phyloP scores from a whole-genome alignment of 208 protist species.

The Leishmania lainsoni region DNA sequence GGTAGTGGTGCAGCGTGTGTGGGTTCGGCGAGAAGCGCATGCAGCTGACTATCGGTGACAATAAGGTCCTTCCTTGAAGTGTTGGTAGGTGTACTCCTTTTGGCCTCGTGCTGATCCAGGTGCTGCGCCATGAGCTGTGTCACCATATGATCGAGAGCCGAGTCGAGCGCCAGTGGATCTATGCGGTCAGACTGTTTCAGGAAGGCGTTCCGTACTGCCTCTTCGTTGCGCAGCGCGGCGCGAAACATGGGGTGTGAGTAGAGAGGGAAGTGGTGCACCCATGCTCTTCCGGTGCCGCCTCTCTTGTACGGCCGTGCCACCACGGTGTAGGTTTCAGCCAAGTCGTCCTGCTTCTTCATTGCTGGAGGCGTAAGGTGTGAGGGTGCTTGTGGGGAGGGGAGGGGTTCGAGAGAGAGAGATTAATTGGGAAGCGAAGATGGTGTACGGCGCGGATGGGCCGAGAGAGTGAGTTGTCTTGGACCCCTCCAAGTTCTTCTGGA shows the following conservation, averaged over 20 bases:
- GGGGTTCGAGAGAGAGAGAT: background rate
- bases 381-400: background rate
- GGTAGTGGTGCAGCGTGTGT: background rate
- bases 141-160: constrained; percentile 47
- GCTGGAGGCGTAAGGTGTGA: background rate
- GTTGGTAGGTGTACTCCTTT: background rate
- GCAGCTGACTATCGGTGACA: constrained; percentile 23
- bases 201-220: constrained; percentile 13
- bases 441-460: background rate
- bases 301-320: constrained; percentile 21
- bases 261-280: constrained; percentile 61
- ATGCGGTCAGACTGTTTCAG: constrained; percentile 6
- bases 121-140: constrained; percentile 45
- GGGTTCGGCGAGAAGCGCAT: constrained; percentile 13
- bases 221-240: constrained; percentile 15
- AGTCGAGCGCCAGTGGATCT: constrained; percentile 24
- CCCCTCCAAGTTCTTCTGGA: background rate
- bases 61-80: background rate
- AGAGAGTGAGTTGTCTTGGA: background rate
- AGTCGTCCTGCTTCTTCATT: constrained; percentile 5
- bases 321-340: constrained; percentile 3
- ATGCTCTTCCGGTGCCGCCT: constrained; percentile 27
- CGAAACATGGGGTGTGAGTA: constrained; percentile 77
- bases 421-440: background rate
- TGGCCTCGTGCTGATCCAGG: background rate